Base-by-base conservation (phyloP, 1,139 yeast species). In the Geotrichum aggregatum region DNA sequence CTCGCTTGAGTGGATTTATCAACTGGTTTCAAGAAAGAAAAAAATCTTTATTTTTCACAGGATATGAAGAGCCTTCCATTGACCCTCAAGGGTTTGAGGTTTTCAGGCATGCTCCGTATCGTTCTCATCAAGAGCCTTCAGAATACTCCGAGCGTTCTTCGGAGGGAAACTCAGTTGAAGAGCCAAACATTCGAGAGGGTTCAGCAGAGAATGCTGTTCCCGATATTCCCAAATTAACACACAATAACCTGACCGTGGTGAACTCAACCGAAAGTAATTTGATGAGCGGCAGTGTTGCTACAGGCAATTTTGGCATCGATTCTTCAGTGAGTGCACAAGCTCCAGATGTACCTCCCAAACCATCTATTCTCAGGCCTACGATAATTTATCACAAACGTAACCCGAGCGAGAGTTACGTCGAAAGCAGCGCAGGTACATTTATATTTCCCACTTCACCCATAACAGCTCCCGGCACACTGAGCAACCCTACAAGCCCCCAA, bases 51-150 rank as follows among this genome's bases (percentile, higher is more conserved):
- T 28, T 35, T 24, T 19, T 18, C 5, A 33, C 18, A 2, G 39
- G 24, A 7, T 43, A 43, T 11, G 24, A 31, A 11, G 48, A 49
- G 31, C 44, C 47, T n/a, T 44, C 54, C 8, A 39, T 55, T 19
- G 54, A 56, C 18, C 59, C 58, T n/a, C 44, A 52, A 30, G 65
- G 65, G n/a, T 63, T 63, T 52, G 62, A 63, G 47, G 65, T 63
- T 8, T 45, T 63, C 49, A 54, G 62, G 18, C 55, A 64, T n/a
- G 64, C 57, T 30, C 62, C 61, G 0, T 61, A 61, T 19, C 50
- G 51, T 34, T 50, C 55, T 5, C 44, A 49, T 34, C 42, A 34
- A 18, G 19, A 31, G 22, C 33, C 52, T 8, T 33, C 46, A 10
- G 43, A 41, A 1, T 24, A 24, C 8, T 19, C 47, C 11, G 39